These are phyloP conservation scores for Penicillium sp. DNA, from an alignment of 2,329 filamentous ascomycete species.

Conservation along the genomic window DNA sequence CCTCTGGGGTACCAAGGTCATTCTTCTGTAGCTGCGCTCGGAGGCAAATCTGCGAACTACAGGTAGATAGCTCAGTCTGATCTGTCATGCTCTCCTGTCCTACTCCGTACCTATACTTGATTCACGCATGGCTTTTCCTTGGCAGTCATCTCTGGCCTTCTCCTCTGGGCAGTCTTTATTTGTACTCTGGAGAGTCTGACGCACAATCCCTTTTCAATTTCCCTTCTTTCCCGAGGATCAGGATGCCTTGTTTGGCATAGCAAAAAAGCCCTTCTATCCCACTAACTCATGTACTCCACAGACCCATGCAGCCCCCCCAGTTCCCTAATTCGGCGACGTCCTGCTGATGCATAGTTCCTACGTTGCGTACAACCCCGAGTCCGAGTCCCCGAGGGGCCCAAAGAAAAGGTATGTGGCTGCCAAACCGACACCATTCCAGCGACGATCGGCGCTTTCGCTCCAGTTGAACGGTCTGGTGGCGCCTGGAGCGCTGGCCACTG, in stretches of 20 bases:
- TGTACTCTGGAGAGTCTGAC: background rate
- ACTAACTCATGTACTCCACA: background rate
- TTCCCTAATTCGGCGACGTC: background rate
- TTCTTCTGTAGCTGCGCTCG: background rate
- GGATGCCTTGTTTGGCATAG: background rate
- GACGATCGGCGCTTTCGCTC: constrained; percentile 15
- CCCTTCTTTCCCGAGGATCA: background rate
- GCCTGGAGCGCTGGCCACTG: constrained; percentile 18
- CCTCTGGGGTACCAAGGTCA: background rate
- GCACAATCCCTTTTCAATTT: background rate
- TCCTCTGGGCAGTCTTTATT: background rate
- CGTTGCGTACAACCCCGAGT: background rate
- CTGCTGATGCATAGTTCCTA: background rate
- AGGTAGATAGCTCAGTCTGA: constrained; percentile 14
- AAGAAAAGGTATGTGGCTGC: constrained; percentile 7
- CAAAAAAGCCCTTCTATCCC: background rate
- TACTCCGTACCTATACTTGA: background rate
- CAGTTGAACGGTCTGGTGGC: constrained; percentile 20
- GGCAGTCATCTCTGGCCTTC: background rate
- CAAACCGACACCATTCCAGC: constrained; percentile 1
- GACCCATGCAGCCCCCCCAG: background rate
- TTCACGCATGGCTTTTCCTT: background rate
- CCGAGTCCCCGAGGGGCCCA: background rate
- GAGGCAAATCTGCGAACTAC: background rate
- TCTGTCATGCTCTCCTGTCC: constrained; percentile 7